Evolutionary conservation across 495 filamentous ascomycete genomes (phyloP).

Genomic region (Podospora pseudocomata): DNA sequence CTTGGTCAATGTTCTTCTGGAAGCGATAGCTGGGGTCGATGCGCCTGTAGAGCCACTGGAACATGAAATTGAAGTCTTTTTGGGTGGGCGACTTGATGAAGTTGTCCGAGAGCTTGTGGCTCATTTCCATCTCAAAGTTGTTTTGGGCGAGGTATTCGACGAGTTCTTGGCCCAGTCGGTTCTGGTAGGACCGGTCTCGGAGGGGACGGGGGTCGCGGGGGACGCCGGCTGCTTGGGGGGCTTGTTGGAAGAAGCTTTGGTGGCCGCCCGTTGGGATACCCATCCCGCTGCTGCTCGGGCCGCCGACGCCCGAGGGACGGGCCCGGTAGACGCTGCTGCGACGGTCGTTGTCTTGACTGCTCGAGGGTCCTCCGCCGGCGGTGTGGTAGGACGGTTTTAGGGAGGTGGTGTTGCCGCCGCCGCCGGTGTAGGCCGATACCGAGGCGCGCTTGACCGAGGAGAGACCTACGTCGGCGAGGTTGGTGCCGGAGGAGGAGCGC

Average conservation of each 20-base stretch:
- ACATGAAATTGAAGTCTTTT: constrained; percentile 95
- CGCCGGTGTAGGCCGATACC: constrained; percentile 59
- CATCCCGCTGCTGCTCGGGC: not conserved
- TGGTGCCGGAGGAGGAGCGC: constrained; percentile 74
- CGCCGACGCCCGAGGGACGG: constrained; percentile 53
- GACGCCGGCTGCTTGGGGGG: constrained; percentile 69
- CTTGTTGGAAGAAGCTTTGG: constrained; percentile 90
- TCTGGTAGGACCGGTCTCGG: constrained; percentile 73
- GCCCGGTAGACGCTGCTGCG: constrained; percentile 83
- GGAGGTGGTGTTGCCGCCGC: constrained; percentile 67
- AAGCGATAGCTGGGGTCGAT: constrained; percentile 92
- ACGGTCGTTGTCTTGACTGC: constrained; percentile 52
- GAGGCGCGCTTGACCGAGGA: constrained; percentile 85
- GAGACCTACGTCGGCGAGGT: constrained; percentile 70
- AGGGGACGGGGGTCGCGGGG: constrained; percentile 87
- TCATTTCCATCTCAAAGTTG: constrained; percentile 97
- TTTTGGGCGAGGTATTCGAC: constrained; percentile 85
- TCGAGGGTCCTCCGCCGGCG: constrained; percentile 35
- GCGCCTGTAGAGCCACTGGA: constrained; percentile 94
- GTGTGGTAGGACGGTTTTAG: constrained; percentile 43
- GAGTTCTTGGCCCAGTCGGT: constrained; percentile 80
- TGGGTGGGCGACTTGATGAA: constrained; percentile 90
- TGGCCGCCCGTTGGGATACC: constrained; percentile 48
- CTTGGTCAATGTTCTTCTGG: constrained; percentile 85
- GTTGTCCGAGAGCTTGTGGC: constrained; percentile 81